Evolutionary conservation across 192 early-diverging fungal genomes (phyloP).

Genomic region (Podochytrium sp.): DNA sequence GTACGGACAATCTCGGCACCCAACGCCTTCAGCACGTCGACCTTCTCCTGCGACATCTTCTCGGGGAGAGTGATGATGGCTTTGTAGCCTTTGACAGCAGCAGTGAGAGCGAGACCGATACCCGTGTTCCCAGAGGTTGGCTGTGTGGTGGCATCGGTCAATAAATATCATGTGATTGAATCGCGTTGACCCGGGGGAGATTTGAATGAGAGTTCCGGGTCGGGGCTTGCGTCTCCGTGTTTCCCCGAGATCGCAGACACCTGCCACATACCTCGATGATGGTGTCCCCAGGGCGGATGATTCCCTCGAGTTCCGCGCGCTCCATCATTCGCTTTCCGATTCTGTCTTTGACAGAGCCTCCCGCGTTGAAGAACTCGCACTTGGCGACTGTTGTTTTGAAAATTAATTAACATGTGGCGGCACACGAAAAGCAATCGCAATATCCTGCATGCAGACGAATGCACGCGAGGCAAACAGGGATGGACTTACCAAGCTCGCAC

Average conservation of each 20-base stretch:
- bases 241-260: no score
- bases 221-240: no score
- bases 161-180: no score
- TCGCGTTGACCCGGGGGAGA: no score
- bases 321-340: conserved; percentile 97
- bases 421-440: no score
- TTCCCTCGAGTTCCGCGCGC: conserved; percentile 90
- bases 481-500: conserved; percentile 67
- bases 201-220: no score
- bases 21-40: conserved; percentile 95
- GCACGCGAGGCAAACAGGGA: not conserved
- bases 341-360: conserved; percentile 98
- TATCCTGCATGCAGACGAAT: no score
- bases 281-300: conserved; percentile 88
- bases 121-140: conserved; percentile 99
- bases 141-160: conserved; percentile 32
- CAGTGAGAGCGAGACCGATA: conserved; percentile 95
- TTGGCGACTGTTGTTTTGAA: conserved; percentile 77
- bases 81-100: conserved; percentile 98
- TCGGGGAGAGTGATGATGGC: conserved; percentile 98
- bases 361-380: conserved; percentile 99
- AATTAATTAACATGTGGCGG: no score
- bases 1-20: conserved; percentile 98
- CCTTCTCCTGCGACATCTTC: conserved; percentile 99
- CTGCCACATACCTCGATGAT: conserved; percentile 96